Evolutionary conservation across 768 basidiomycete species (phyloP).

Genomic region (Lentinula sp.): DNA sequence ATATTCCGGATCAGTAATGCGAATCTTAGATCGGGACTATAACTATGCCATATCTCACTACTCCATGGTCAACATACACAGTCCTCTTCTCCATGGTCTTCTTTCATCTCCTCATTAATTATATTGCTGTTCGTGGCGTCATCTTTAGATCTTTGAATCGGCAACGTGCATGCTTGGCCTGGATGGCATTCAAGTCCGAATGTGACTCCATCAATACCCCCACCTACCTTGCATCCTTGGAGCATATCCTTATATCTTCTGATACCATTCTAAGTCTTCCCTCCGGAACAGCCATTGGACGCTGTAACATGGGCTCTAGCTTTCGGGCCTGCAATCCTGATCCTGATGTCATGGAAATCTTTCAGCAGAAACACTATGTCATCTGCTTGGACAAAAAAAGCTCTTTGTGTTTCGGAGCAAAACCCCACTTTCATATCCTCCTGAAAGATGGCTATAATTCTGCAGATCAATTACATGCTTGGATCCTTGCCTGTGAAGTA

Average conservation of each 20-base stretch:
- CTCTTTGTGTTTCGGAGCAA: not conserved
- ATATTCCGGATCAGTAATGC: not conserved
- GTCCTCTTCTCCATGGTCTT: slow-evolving; percentile 44
- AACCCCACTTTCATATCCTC: slow-evolving; percentile 33
- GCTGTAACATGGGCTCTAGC: slow-evolving; percentile 44
- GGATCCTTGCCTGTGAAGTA: slow-evolving; percentile 40
- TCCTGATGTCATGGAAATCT: slow-evolving; percentile 29
- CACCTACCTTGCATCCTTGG: slow-evolving; percentile 29
- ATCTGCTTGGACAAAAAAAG: slow-evolving; percentile 38
- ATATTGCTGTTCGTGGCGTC: slow-evolving; percentile 52
- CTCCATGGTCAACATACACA: slow-evolving; percentile 40
- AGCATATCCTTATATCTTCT: slow-evolving; percentile 37
- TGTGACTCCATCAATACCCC: slow-evolving; percentile 24
- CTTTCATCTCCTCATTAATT: slow-evolving; percentile 54
- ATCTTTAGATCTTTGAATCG: slow-evolving; percentile 53
- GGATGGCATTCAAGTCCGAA: slow-evolving; percentile 30
- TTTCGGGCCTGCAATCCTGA: slow-evolving; percentile 26
- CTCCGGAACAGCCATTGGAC: slow-evolving; percentile 31
- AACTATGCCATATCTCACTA: slow-evolving; percentile 49
- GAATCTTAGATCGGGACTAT: slow-evolving; percentile 46
- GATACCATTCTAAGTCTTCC: slow-evolving; percentile 29
- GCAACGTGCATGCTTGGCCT: slow-evolving; percentile 50
- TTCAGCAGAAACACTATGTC: slow-evolving; percentile 43
- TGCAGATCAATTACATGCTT: slow-evolving; percentile 50
- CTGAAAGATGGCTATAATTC: slow-evolving; percentile 44